phyloP scores from a whole-genome alignment of 805 yeast species.

The Naumovozyma baii region DNA sequence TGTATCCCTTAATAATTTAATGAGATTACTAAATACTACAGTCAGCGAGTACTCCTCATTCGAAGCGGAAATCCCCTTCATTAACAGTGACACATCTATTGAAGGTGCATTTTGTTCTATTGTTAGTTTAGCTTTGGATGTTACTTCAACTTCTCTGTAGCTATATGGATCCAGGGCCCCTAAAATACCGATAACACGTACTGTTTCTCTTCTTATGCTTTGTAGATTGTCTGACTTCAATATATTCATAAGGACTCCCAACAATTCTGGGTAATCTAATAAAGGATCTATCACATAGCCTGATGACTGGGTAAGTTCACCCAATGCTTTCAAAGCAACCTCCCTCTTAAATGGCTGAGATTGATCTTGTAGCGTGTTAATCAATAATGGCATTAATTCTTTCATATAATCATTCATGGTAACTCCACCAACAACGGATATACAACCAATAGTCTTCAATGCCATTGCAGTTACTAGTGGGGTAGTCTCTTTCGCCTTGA shows the following conservation, averaged over 20 bases:
- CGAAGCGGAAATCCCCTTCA: constrained; percentile 88
- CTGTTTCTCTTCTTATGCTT: constrained; percentile 73
- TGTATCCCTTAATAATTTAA: constrained; percentile 74
- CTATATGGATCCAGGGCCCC: constrained; percentile 95
- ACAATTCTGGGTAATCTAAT: constrained; percentile 75
- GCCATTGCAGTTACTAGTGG: constrained; percentile 78
- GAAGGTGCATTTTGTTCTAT: constrained; percentile 80
- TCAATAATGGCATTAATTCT: constrained; percentile 70
- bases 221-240: constrained; percentile 70
- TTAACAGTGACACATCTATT: constrained; percentile 73
- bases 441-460: constrained; percentile 75
- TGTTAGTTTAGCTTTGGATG: constrained; percentile 34
- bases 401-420: constrained; percentile 62
- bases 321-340: constrained; percentile 75
- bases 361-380: constrained; percentile 84
- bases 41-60: constrained; percentile 88
- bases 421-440: constrained; percentile 80
- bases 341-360: constrained; percentile 74
- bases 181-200: constrained; percentile 73
- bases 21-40: constrained; percentile 73
- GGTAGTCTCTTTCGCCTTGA: constrained; percentile 58
- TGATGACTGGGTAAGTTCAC: constrained; percentile 77
- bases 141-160: constrained; percentile 77
- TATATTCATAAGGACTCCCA: constrained; percentile 69
- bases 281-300: constrained; percentile 92